Conservation (phyloP, 2,329 filamentous ascomycete species). For the Penicillium rolfsii region DNA sequence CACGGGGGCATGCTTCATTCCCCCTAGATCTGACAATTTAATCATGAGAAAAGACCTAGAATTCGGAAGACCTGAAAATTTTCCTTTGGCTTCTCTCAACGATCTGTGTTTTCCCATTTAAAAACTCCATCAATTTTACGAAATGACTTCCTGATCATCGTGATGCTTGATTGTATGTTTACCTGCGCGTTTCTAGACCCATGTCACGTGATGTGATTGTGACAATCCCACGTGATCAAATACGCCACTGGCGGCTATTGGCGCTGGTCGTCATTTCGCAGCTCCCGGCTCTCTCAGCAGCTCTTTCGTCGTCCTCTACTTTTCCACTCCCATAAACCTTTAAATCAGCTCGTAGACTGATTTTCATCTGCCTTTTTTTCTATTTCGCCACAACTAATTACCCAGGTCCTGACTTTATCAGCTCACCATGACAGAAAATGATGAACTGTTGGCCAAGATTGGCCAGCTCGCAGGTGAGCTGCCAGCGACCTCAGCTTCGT, state of each 20-base stretch:
- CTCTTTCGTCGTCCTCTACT: background rate
- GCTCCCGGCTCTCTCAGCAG: constrained; percentile 7
- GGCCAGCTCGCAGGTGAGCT: constrained; percentile 59
- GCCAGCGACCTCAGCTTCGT: constrained; percentile 48
- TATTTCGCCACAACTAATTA: constrained; percentile 14
- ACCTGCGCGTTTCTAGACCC: too few relatives aligned
- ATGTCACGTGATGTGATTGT: background rate
- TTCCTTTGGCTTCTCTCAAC: too few relatives aligned
- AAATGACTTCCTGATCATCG: too few relatives aligned
- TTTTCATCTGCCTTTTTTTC: background rate
- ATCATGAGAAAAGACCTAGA: background rate
- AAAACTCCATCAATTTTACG: too few relatives aligned
- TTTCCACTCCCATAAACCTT: background rate
- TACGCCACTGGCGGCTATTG: constrained; percentile 16
- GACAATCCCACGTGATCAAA: constrained; percentile 3
- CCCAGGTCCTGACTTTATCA: constrained; percentile 5
- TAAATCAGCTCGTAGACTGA: constrained; percentile 2
- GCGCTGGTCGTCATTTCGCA: constrained; percentile 17
- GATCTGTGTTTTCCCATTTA: too few relatives aligned
- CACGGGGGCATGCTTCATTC: background rate
- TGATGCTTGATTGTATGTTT: too few relatives aligned
- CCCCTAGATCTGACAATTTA: background rate
- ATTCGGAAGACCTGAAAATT: too few relatives aligned
- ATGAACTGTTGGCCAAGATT: constrained; percentile 60
- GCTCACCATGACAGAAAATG: constrained; percentile 56